Evolutionary conservation across 345 rosid species (phyloP).

Genomic region (Pugionium cornutum): DNA sequence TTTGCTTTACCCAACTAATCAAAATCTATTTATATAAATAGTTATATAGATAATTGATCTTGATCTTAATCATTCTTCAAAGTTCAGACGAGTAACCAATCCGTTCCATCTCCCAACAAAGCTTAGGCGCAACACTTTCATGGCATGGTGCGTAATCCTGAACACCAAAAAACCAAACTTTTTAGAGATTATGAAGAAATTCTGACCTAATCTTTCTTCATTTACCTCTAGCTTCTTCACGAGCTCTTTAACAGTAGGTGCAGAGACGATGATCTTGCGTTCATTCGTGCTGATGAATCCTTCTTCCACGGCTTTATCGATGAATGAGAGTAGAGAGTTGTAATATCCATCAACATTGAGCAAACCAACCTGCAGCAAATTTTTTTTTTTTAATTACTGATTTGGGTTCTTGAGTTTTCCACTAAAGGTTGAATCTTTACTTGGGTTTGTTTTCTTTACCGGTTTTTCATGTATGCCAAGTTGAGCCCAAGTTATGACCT

Average conservation of each 20-base stretch:
- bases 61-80: conserved; percentile 26
- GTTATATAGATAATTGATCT: conserved; percentile 10
- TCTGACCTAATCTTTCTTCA: background rate
- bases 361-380: conserved; percentile 78
- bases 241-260: conserved; percentile 82
- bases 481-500: conserved; percentile 99
- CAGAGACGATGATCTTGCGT: conserved; percentile 83
- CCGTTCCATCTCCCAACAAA: conserved; percentile 91
- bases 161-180: background rate
- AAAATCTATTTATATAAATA: conserved; percentile 27
- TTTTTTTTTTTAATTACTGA: background rate
- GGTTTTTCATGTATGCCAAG: conserved; percentile 98
- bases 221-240: conserved; percentile 87
- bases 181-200: conserved; percentile 7
- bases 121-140: conserved; percentile 73
- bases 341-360: conserved; percentile 98
- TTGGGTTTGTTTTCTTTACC: conserved; percentile 36
- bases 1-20: conserved; percentile 28
- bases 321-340: conserved; percentile 89
- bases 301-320: conserved; percentile 98
- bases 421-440: background rate
- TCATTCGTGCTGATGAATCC: conserved; percentile 86
- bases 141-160: conserved; percentile 92
- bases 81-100: conserved; percentile 32
- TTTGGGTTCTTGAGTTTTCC: conserved; percentile 4